Base-by-base conservation (phyloP, 2,329 filamentous ascomycete species). In the Fonsecaea monophora region DNA sequence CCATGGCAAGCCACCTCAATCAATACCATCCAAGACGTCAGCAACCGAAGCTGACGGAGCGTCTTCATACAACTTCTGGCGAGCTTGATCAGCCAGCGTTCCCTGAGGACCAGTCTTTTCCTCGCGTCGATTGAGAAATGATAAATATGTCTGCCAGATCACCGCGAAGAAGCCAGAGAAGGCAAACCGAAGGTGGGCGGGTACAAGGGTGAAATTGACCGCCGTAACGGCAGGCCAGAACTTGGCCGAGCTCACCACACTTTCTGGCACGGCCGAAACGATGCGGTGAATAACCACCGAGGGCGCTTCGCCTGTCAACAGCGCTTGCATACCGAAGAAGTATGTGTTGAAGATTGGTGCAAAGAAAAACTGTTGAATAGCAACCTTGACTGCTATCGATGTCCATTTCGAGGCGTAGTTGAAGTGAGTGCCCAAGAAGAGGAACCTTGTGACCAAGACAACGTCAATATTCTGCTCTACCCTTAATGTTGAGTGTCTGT, bases 111-210 rank as follows among this genome's bases (percentile, higher is more conserved):
- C 70, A 25, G 64, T 62, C 54, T 71, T 71, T 53, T 72, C 72
- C 53, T 72, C 69, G 42, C 62, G 67, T 55, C 72, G 64, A 54
- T 73, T 73, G 60, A 73, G 66, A 53, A 68, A 90, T 72, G 89
- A 92, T 73, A 97, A 75, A 82, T 97, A 97, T 0, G 92, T 93
- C 84, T 97, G 94, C 94, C 94, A 97, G 0, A 91, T 91, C 60
- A 97, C 90, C 0, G 92, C 92, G 70, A 96, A 85, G 6, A 90
- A 80, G 1, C 91, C 92, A 0, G 90, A 87, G 73, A 97, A 95
- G 12, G 96, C 84, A 73, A 88, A 91, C 59, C 94, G 84, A 77
- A 92, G 94, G 75, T 94, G 88, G 57, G 92, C 82, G 25, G 89
- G 87, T 3, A 97, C 82, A 74, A 92, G 94, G 15, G 90, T 88